Conservation (phyloP, 2,329 filamentous ascomycete genomes). For the Dothideomycetidae sp. region DNA sequence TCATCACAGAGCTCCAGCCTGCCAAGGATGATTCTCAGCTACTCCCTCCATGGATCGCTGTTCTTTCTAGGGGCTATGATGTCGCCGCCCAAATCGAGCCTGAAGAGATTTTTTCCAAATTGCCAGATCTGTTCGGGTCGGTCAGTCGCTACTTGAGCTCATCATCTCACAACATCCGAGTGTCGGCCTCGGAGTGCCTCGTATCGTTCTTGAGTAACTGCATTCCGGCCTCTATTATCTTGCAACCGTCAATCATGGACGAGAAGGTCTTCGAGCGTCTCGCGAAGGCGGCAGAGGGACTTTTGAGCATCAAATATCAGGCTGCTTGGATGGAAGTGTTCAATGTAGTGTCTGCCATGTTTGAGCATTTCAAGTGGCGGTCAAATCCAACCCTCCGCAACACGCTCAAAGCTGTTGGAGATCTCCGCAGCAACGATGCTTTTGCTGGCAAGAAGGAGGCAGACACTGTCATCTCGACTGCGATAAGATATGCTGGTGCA, state of each 20-base stretch:
- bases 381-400: constrained; percentile 63
- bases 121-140: constrained; percentile 72
- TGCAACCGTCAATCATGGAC: constrained; percentile 83
- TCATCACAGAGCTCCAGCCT: constrained; percentile 81
- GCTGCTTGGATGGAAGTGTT: constrained; percentile 92
- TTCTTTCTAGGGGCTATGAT: constrained; percentile 86
- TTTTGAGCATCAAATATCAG: constrained; percentile 84
- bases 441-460: constrained; percentile 93
- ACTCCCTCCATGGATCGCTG: constrained; percentile 90
- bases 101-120: constrained; percentile 79
- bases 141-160: constrained; percentile 72
- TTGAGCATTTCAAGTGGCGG: constrained; percentile 74
- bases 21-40: constrained; percentile 88
- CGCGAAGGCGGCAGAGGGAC: constrained; percentile 53
- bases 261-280: constrained; percentile 80
- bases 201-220: constrained; percentile 89
- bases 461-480: constrained; percentile 76
- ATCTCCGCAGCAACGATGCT: constrained; percentile 72
- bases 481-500: constrained; percentile 79
- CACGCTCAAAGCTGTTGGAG: constrained; percentile 66
- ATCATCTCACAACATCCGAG: constrained; percentile 78
- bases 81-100: constrained; percentile 79
- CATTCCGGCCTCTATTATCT: constrained; percentile 64
- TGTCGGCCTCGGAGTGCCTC: constrained; percentile 87
- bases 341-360: constrained; percentile 72